Evolutionary conservation across 495 filamentous ascomycete species (phyloP).

Genomic region (Paragyromitra xinjiangensis): DNA sequence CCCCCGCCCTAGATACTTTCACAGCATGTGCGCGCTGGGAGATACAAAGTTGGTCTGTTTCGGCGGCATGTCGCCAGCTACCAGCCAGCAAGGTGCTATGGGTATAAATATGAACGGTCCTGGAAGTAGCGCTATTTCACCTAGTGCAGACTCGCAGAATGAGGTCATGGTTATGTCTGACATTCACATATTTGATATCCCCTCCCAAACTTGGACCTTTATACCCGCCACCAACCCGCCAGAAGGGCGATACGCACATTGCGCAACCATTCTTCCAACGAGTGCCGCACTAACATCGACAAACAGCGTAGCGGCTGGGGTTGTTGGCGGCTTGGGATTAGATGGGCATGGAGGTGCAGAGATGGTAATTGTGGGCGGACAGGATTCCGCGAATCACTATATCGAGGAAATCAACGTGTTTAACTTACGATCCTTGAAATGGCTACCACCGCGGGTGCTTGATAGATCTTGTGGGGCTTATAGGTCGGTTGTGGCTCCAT

Average conservation of each 20-base stretch:
- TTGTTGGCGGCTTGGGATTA: conserved; percentile 72
- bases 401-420: conserved; percentile 99
- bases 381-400: conserved; percentile 97
- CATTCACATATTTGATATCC: conserved; percentile 95
- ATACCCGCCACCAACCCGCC: conserved; percentile 81
- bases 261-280: conserved; percentile 89
- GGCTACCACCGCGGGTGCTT: conserved; percentile 84
- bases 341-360: conserved; percentile 93
- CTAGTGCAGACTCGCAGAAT: conserved; percentile 73
- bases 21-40: conserved; percentile 90
- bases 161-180: conserved; percentile 98
- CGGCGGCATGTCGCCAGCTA: conserved; percentile 91
- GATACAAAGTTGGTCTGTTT: conserved; percentile 97
- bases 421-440: conserved; percentile 94
- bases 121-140: conserved; percentile 30
- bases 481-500: conserved; percentile 88
- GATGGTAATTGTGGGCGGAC: conserved; percentile 96
- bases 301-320: conserved; percentile 43
- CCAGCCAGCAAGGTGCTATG: conserved; percentile 55
- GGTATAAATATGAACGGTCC: conserved; percentile 51
- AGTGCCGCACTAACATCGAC: conserved; percentile 81
- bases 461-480: conserved; percentile 95
- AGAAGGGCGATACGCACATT: conserved; percentile 95
- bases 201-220: conserved; percentile 82
- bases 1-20: conserved; percentile 92